Evolutionary conservation across 495 filamentous ascomycete species (phyloP).

Genomic region (Achaetomiella virescens): DNA sequence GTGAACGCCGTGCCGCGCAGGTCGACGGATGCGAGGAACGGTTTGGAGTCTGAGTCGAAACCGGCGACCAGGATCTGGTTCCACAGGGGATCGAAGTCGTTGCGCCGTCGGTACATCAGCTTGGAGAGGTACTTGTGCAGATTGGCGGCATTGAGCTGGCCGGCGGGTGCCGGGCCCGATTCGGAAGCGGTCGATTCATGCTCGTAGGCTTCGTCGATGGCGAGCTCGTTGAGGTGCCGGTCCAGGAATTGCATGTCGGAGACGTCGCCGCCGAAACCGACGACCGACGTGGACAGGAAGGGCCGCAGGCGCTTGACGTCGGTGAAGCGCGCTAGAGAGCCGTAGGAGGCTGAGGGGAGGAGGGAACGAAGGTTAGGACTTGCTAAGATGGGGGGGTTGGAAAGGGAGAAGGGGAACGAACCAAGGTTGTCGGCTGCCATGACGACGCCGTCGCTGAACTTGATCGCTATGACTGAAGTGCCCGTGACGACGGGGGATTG

Average conservation of each 20-base stretch:
- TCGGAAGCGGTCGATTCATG: constrained; percentile 39
- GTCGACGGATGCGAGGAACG: constrained; percentile 86
- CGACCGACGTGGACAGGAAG: constrained; percentile 69
- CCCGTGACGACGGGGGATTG: constrained; percentile 90
- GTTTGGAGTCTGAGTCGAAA: constrained; percentile 68
- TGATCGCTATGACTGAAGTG: constrained; percentile 87
- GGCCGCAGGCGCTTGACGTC: constrained; percentile 83
- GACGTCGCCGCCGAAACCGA: constrained; percentile 91
- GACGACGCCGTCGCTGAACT: constrained; percentile 92
- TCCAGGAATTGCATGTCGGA: constrained; percentile 98
- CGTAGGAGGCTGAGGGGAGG: constrained; percentile 72
- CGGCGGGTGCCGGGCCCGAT: constrained; percentile 35
- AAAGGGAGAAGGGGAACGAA: constrained; percentile 31
- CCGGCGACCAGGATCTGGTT: constrained; percentile 89
- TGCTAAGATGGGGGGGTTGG: no score
- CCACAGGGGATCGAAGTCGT: constrained; percentile 96
- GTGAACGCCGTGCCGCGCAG: constrained; percentile 88
- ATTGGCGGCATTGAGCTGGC: constrained; percentile 76
- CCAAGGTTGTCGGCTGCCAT: constrained; percentile 96
- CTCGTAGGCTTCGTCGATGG: constrained; percentile 80
- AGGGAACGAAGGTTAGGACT: neutral
- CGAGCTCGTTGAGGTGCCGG: constrained; percentile 77
- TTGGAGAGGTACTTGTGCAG: constrained; percentile 93
- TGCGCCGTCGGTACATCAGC: constrained; percentile 88
- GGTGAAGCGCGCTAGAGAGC: constrained; percentile 92